Base-by-base conservation (phyloP, 2,329 filamentous ascomycete species). In the Coniochaeta hoffmannii region DNA sequence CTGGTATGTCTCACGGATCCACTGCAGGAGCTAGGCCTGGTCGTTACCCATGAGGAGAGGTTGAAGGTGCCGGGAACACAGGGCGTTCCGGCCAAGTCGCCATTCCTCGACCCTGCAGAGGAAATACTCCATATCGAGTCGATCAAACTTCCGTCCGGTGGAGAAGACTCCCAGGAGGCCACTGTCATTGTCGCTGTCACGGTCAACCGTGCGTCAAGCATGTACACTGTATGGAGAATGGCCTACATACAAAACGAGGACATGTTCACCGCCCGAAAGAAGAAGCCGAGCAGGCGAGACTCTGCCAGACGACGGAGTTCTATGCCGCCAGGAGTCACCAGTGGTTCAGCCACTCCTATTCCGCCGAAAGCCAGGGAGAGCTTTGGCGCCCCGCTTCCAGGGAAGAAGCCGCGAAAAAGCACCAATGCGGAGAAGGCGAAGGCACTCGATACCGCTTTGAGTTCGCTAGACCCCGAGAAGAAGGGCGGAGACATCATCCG, bases 1-100 rank as follows among this genome's bases (percentile, higher is more conserved):
- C 74, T 97, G 0, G 92, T 95, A 61, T 90, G 88, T 26, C 76
- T 99, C 50, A 91, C 88, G 3, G 90, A 96, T 65, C 93, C 93
- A 2, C 75, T 97, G 56, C 81, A 89, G 3, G 92, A 97, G 62
- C 79, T 97, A 64, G 93, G 92, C 1, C 74, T 96, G 44, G 84
- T 97, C 17, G 88, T 94, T 15, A 81, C 82, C 5, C 75, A 79
- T 51, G 71, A 78, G 1, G 77, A 81, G 17, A 71, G 72, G 38
- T 63, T 65, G 22, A 55, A 56, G 36, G 64, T 75, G 60, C 61
- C 64, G 14, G 70, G 67, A 53, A 64, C 61, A 12, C 64, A 82
- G 59, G 73, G 68, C 38, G 68, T 64, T 11, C 66, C 70, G 9
- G 66, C 69, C 3, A 73, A 67, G n/a, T 76, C 75, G 10, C 71